These are phyloP conservation scores for Rhododendron williamsianum DNA, from an alignment of 148 eudicot genomes.

Conservation along the genomic window DNA sequence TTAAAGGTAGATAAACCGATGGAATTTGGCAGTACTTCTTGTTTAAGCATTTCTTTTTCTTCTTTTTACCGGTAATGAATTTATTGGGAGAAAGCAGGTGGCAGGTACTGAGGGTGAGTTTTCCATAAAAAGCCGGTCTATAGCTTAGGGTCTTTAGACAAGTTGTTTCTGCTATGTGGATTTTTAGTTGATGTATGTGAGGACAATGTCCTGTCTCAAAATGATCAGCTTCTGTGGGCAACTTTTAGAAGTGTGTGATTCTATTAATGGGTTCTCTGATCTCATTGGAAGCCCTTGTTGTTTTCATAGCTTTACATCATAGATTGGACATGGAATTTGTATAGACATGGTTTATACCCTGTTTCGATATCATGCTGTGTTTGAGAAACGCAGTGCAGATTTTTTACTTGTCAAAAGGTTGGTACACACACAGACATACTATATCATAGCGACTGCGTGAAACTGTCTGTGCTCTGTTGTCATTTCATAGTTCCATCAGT, in stretches of 20 bases:
- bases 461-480: background rate
- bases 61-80: background rate
- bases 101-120: too few relatives aligned
- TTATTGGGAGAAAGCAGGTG: background rate
- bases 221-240: background rate
- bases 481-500: background rate
- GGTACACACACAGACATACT: background rate
- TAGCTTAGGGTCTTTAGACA: too few relatives aligned
- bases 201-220: too few relatives aligned
- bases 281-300: background rate
- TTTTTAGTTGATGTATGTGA: too few relatives aligned
- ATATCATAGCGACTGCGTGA: too few relatives aligned
- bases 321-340: background rate
- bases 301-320: background rate
- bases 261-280: background rate
- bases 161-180: too few relatives aligned
- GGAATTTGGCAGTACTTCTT: background rate
- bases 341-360: background rate
- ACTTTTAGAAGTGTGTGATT: background rate
- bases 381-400: background rate
- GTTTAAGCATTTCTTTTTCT: background rate
- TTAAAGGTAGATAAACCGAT: background rate
- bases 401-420: background rate
- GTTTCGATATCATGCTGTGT: background rate
- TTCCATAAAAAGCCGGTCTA: too few relatives aligned